A percentile compares a stretch with the other conserved stretches of the same genome.
Evolutionary conservation across 1,284 basidiomycete genomes (phyloP).

Genomic region (Spongiforma sp.): DNA sequence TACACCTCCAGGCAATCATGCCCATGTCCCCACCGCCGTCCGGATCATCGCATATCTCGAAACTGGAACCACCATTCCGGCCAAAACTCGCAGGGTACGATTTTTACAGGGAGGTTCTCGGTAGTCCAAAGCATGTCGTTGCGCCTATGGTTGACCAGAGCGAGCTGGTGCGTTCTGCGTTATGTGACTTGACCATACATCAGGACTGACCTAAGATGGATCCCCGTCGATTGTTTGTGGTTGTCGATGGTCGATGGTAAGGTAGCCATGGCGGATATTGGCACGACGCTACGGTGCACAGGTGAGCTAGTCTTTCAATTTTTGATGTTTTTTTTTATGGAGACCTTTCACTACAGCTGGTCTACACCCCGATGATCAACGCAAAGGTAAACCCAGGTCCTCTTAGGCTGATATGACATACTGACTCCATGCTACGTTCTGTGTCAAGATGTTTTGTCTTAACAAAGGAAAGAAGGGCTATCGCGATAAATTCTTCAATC

Average conservation of each 20-base stretch:
- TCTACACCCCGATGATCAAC: slow-evolving; percentile 98
- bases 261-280: slow-evolving; percentile 89
- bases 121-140: slow-evolving; percentile 87
- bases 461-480: slow-evolving; percentile 54
- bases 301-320: slow-evolving; percentile 43
- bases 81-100: slow-evolving; percentile 32
- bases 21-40: neutral
- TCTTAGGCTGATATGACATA: neutral
- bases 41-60: neutral
- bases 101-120: slow-evolving; percentile 76
- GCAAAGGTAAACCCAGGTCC: slow-evolving; percentile 63
- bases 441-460: slow-evolving; percentile 66
- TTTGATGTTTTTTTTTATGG: neutral
- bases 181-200: neutral
- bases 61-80: neutral
- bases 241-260: slow-evolving; percentile 9
- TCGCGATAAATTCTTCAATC: slow-evolving; percentile 72
- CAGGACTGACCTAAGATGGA: neutral
- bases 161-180: slow-evolving; percentile 75
- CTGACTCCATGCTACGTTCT: neutral
- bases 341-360: slow-evolving; percentile 55
- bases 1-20: neutral
- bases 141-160: slow-evolving; percentile 99
- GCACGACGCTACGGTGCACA: slow-evolving; percentile 86
- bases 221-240: neutral